phyloP scores from a whole-genome alignment of 2,329 filamentous ascomycete genomes.

The Botryosphaeria dothidea region DNA sequence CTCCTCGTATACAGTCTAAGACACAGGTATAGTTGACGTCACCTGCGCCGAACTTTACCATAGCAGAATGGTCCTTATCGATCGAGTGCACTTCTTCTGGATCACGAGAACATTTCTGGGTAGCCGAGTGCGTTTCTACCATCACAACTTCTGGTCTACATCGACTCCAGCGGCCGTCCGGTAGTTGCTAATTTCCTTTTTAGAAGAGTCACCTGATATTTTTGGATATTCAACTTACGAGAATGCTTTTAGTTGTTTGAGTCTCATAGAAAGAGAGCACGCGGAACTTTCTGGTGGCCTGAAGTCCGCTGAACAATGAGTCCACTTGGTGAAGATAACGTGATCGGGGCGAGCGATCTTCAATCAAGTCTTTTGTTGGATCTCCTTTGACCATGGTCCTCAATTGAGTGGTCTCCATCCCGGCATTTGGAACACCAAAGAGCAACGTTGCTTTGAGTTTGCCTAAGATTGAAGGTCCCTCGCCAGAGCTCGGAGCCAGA shows the following conservation, averaged over 20 bases:
- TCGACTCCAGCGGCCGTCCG: background rate
- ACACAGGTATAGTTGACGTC: background rate
- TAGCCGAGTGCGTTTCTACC: background rate
- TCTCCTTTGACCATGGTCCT: background rate
- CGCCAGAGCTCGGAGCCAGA: too few species aligned
- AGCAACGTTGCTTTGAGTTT: too few species aligned
- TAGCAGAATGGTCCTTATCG: background rate
- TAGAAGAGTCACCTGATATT: too few species aligned
- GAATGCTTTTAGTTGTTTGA: background rate
- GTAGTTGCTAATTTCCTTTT: too few species aligned
- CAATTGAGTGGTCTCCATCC: background rate
- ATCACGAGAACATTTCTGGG: background rate
- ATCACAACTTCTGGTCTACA: background rate
- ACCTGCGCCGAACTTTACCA: background rate
- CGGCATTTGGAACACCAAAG: background rate
- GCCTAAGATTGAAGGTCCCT: too few species aligned
- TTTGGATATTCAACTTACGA: too few species aligned
- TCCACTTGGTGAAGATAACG: background rate
- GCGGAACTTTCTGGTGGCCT: background rate
- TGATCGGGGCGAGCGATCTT: background rate
- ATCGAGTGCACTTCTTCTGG: background rate
- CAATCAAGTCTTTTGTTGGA: background rate
- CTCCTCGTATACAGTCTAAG: too few species aligned
- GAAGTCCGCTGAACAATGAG: background rate
- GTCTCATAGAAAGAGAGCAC: background rate